These are phyloP conservation scores for Teratosphaeria gauchensis DNA, from an alignment of 2,329 filamentous ascomycete genomes.

Conservation along the genomic window DNA sequence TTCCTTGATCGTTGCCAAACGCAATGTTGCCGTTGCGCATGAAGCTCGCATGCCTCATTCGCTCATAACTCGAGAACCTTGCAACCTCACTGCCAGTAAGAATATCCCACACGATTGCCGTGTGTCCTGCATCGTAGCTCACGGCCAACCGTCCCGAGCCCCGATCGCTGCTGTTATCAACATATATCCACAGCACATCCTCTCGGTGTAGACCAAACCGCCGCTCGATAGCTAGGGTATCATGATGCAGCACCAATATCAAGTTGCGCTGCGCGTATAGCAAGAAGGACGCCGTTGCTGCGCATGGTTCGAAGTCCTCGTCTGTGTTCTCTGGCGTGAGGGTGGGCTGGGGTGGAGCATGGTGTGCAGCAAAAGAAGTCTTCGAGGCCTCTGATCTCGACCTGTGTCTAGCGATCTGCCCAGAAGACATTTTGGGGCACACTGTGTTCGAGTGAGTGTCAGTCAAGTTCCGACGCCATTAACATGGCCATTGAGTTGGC, in stretches of 20 bases:
- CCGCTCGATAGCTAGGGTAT: conserved; percentile 80
- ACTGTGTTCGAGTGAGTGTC: conserved; percentile 10
- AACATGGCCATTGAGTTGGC: conserved; percentile 15
- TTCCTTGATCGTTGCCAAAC: conserved; percentile 88
- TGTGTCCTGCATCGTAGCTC: conserved; percentile 85
- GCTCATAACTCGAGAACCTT: conserved; percentile 85
- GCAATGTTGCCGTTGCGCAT: conserved; percentile 96
- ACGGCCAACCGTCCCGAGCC: conserved; percentile 79
- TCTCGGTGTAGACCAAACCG: conserved; percentile 76
- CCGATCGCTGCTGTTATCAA: conserved; percentile 83
- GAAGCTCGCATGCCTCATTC: conserved; percentile 77
- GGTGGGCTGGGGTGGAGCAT: conserved; percentile 31
- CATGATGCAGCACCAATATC: conserved; percentile 83
- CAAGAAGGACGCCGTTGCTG: conserved; percentile 82
- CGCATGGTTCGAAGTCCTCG: conserved; percentile 68
- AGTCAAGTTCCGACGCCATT: conserved; percentile 12
- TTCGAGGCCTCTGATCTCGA: conserved; percentile 29
- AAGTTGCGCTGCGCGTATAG: conserved; percentile 75
- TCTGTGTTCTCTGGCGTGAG: conserved; percentile 38
- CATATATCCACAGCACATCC: conserved; percentile 71
- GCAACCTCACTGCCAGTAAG: conserved; percentile 84
- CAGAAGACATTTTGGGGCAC: conserved; percentile 34
- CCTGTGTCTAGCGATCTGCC: conserved; percentile 30
- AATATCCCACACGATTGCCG: conserved; percentile 93
- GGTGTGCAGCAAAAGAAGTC: conserved; percentile 22